Conservation (phyloP, 139 green algal genomes). For the Ulvella scutata region DNA sequence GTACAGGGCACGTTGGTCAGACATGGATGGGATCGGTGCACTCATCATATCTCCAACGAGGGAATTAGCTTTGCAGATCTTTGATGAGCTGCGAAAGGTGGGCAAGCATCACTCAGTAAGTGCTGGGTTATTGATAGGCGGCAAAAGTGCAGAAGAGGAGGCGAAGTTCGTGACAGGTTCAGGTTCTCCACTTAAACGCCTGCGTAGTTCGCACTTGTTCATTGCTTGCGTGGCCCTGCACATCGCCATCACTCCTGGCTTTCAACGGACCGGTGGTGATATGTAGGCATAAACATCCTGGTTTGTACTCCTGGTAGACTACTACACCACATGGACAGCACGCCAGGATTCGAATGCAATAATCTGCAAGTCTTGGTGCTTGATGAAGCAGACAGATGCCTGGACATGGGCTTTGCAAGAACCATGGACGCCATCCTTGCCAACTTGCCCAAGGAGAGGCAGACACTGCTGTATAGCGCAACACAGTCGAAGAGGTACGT, state of each 20-base stretch:
- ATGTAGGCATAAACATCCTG: conserved; percentile 71
- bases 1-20: conserved; percentile 64
- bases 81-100: conserved; percentile 69
- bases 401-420: conserved; percentile 89
- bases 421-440: conserved; percentile 88
- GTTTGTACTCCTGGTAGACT: conserved; percentile 67
- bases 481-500: conserved; percentile 25
- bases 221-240: too few species aligned
- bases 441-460: conserved; percentile 68
- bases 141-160: conserved; percentile 79
- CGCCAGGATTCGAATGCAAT: conserved; percentile 73
- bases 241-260: too few species aligned
- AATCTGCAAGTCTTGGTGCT: conserved; percentile 80
- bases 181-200: too few species aligned
- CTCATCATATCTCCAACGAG: conserved; percentile 88
- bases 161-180: conserved; percentile 30
- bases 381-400: conserved; percentile 92
- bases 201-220: too few species aligned
- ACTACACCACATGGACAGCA: conserved; percentile 99
- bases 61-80: conserved; percentile 93
- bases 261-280: too few species aligned
- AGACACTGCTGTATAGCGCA: conserved; percentile 83
- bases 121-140: conserved; percentile 87
- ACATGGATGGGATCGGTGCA: conserved; percentile 76
- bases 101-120: conserved; percentile 62